Base-by-base conservation (phyloP, 2,329 filamentous ascomycete genomes). In the Verticillium longisporum region DNA sequence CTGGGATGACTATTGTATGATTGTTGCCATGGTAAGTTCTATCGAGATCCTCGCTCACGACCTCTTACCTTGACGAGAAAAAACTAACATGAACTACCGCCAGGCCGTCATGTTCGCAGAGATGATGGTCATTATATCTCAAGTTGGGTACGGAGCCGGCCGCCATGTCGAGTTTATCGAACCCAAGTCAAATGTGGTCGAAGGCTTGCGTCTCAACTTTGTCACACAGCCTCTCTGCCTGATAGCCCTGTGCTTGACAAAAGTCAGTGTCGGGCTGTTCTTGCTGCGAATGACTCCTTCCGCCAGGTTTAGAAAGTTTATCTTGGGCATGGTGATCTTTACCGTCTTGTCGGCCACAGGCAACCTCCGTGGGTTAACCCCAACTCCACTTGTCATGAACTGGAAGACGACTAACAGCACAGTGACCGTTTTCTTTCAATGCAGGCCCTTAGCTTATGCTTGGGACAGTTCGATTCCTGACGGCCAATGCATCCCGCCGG, bases 241-340 rank as follows among this genome's bases (percentile, higher is more conserved):
- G 3, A 61, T 70, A n/a, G 65, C 60, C 18, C 60, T 72, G 6
- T 67, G 65, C 41, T 38, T 72, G 14, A 66, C 68, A 11, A 72
- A 72, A 57, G 62, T 72, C 58, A 69, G 68, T 63, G 69, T 72
- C 26, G 70, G 71, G 11, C 32, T 71, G 32, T 72, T 72, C 55
- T 61, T 72, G 7, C 55, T 71, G 62, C 62, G 69, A 7, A 62
- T 71, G 10, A 67, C 66, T 1, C 68, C 69, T 1, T 65, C 66
- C 0, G 5, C n/a, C 1, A 56, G 37, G 6, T 68, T 67, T 56
- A 59, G 62, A 18, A 53, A 56, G 21, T 58, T 71, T 21, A 68
- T 71, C 50, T 62, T 63, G 31, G 66, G 65, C 5, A 64, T 59
- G 2, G 68, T 70, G 6, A 31, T 68, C 9, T 70, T 71, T 18